Conservation (phyloP, 2,329 filamentous ascomycete species). For the Pseudocercospora vitis region DNA sequence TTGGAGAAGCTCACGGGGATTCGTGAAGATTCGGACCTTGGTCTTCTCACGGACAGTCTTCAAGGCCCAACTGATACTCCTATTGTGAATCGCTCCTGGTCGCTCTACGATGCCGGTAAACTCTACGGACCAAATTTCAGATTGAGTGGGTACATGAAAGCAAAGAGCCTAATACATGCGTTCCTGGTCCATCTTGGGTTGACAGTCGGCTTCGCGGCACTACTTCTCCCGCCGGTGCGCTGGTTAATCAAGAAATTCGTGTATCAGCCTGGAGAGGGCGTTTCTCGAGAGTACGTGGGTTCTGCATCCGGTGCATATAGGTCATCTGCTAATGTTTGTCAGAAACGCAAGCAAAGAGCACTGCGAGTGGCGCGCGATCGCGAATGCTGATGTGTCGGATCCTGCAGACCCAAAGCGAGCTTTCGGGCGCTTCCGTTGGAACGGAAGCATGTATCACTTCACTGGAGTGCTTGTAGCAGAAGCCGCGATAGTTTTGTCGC, state of each 20-base stretch:
- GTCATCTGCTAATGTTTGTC: conserved; percentile 31
- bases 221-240: conserved; percentile 55
- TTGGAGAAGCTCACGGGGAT: conserved; percentile 52
- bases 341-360: conserved; percentile 58
- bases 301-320: background rate
- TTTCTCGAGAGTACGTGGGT: conserved; percentile 43
- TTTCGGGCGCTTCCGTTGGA: conserved; percentile 55
- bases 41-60: conserved; percentile 57
- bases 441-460: conserved; percentile 65
- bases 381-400: conserved; percentile 57
- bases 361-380: conserved; percentile 65
- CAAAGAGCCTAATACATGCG: conserved; percentile 51
- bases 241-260: conserved; percentile 51
- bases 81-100: conserved; percentile 61
- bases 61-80: conserved; percentile 55
- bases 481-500: conserved; percentile 64
- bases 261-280: conserved; percentile 54
- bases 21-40: conserved; percentile 56
- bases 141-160: conserved; percentile 58
- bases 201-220: conserved; percentile 46
- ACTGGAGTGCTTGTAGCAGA: conserved; percentile 65
- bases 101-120: conserved; percentile 52
- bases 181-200: conserved; percentile 52
- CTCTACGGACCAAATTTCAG: conserved; percentile 60
- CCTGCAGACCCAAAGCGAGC: conserved; percentile 52